Evolutionary conservation across 83 land plant species (phyloP).

Genomic region (Isoetes engelmannii): DNA sequence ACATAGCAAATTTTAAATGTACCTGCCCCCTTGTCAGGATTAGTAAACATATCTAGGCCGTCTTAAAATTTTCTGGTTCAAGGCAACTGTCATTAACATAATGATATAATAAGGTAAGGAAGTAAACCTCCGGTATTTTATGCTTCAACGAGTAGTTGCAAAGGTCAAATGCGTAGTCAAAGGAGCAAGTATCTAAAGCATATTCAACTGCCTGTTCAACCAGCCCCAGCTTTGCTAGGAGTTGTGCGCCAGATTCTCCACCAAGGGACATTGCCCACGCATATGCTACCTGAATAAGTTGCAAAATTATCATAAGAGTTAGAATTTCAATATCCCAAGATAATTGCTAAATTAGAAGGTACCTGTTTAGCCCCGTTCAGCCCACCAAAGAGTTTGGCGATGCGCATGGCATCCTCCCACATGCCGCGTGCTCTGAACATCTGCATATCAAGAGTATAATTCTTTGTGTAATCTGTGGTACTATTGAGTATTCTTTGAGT

Average conservation of each 20-base stretch:
- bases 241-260: conserved; percentile 30
- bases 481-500: background rate
- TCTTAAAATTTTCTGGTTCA: background rate
- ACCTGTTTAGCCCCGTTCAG: conserved; percentile 33
- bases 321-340: background rate
- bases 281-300: conserved; percentile 29
- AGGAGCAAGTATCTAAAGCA: conserved; percentile 32
- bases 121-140: conserved; percentile 34
- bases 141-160: conserved; percentile 25
- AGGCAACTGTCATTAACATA: background rate
- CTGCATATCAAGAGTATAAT: conserved; percentile 10
- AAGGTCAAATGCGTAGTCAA: conserved; percentile 36
- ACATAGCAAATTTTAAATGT: conserved; percentile 30
- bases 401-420: conserved; percentile 43
- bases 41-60: background rate
- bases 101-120: conserved; percentile 2
- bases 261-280: conserved; percentile 39
- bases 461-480: background rate
- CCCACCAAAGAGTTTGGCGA: conserved; percentile 36
- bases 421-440: conserved; percentile 31
- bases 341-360: background rate
- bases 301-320: background rate
- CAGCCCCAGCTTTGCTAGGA: conserved; percentile 34
- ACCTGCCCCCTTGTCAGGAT: conserved; percentile 19
- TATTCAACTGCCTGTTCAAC: conserved; percentile 42